Evolutionary conservation across 345 rosid genomes (phyloP), one percentile per base, ranked within the genome.

Genomic region (Hypericum perforatum): DNA sequence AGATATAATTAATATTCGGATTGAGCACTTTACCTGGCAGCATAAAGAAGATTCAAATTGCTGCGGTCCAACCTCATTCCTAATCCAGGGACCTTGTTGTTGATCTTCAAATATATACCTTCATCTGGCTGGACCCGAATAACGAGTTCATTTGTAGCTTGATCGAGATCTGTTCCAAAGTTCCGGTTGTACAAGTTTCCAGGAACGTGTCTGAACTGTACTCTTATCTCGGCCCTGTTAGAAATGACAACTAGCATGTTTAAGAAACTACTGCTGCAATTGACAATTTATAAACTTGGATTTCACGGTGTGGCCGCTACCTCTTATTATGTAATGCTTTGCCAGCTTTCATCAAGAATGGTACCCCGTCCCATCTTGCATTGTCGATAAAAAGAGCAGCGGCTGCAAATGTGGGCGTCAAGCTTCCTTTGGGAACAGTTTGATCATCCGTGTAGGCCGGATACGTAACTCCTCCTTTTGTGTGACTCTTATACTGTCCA

Each of bases 361-460:
- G 98, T 43, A 92, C 98, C 2, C 98, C 98, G 41, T 85, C 97
- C 98, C 98, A 92, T 80, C 98, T 83, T 3, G 98, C 95, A 48
- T 92, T 92, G 60, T 92, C 81, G 10, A 92, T 85, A 72, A 92
- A 92, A 49, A 92, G 83, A 12, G 98, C 94, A 53, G 98, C 97
- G 12, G 98, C 97, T 1, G 97, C 97, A 80, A 92, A 92, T 55
- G 98, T 92, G 0, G 98, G 97, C 40, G 98, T 92, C 59, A 83
- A 61, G 68, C 98, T 92, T 56, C 60, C 95, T 57, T 78, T 83
- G 0, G 95, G 94, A 49, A 92, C 95, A 5, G 98, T 88, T 47
- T 77, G 80, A 67, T 92, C 98, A 61, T 92, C 97, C 0, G 78
- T 85, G 66, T 92, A 92, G 42, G 75, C 89, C 0, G 97, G 95